Evolutionary conservation across 2,329 filamentous ascomycete genomes (phyloP).

Genomic region (Pseudogymnoascus destructans): DNA sequence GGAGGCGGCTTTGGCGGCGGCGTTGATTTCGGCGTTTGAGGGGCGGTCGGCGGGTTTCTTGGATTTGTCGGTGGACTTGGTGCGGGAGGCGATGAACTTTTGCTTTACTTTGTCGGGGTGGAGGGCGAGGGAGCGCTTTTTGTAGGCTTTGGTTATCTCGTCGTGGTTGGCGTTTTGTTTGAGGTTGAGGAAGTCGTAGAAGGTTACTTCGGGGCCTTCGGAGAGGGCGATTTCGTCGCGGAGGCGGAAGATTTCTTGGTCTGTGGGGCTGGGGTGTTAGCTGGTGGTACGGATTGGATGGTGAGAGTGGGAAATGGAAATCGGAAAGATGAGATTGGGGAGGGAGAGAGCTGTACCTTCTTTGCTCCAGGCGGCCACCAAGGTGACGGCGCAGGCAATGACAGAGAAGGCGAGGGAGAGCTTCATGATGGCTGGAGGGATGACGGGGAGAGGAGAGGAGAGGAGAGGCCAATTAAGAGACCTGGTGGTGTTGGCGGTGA

Average conservation of each 20-base stretch:
- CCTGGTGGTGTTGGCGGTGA: not conserved
- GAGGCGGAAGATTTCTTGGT: slow-evolving; percentile 95
- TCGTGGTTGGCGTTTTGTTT: slow-evolving; percentile 61
- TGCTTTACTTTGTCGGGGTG: slow-evolving; percentile 96
- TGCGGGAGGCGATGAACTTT: slow-evolving; percentile 57
- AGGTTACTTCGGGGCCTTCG: slow-evolving; percentile 69
- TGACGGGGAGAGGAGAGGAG: not conserved
- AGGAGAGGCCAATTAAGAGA: not conserved
- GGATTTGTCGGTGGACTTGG: slow-evolving; percentile 38
- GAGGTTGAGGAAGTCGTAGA: slow-evolving; percentile 88
- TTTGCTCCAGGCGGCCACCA: slow-evolving; percentile 28
- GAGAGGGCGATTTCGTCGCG: slow-evolving; percentile 68
- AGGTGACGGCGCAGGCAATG: slow-evolving; percentile 21
- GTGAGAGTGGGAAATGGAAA: slow-evolving; percentile 9
- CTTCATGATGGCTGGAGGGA: slow-evolving; percentile 23
- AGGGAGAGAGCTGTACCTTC: slow-evolving; percentile 23
- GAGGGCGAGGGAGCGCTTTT: slow-evolving; percentile 67
- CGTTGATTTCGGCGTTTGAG: slow-evolving; percentile 59
- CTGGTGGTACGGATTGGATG: slow-evolving; percentile 6
- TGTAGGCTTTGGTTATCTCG: slow-evolving; percentile 87
- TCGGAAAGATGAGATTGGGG: slow-evolving; percentile 9
- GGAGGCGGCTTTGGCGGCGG: slow-evolving; percentile 66
- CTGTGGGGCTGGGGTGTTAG: slow-evolving; percentile 34
- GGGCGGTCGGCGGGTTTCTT: slow-evolving; percentile 38
- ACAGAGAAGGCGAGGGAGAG: slow-evolving; percentile 21